Evolutionary conservation across 2,329 filamentous ascomycete genomes (phyloP).

Genomic region (Byssoonygena ceratinophila): DNA sequence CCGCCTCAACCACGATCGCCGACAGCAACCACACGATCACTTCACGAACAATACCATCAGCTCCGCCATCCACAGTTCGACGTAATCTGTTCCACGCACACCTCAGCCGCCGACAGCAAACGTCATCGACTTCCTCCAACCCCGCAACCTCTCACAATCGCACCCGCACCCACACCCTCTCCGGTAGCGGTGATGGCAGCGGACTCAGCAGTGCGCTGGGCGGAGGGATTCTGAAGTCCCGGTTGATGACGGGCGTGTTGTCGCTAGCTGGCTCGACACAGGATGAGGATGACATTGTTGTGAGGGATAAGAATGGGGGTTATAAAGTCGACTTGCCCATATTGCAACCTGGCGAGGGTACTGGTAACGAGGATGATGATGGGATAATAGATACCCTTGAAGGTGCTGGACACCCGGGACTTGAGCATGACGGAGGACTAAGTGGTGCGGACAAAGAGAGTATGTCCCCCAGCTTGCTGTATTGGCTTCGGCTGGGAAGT

Average conservation of each 20-base stretch:
- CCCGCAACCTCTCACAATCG: background rate
- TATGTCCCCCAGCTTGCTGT: constrained; percentile 24
- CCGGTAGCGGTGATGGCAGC: constrained; percentile 9
- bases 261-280: constrained; percentile 7
- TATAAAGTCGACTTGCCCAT: constrained; percentile 40
- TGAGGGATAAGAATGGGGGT: constrained; percentile 40
- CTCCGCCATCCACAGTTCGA: constrained; percentile 12
- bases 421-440: constrained; percentile 22
- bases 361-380: constrained; percentile 28
- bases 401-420: constrained; percentile 48
- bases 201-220: constrained; percentile 3
- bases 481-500: background rate
- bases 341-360: constrained; percentile 31
- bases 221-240: constrained; percentile 4
- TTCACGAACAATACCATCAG: background rate
- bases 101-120: constrained; percentile 5
- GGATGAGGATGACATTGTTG: constrained; percentile 40
- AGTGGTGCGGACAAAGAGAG: constrained; percentile 33
- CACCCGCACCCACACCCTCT: background rate
- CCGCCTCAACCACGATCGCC: constrained; percentile 10
- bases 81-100: constrained; percentile 15
- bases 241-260: constrained; percentile 3
- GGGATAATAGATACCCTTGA: constrained; percentile 33
- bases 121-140: constrained; percentile 5
- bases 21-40: constrained; percentile 2